Evolutionary conservation across 345 rosid species (phyloP).

Genomic region (Citrus maxima): DNA sequence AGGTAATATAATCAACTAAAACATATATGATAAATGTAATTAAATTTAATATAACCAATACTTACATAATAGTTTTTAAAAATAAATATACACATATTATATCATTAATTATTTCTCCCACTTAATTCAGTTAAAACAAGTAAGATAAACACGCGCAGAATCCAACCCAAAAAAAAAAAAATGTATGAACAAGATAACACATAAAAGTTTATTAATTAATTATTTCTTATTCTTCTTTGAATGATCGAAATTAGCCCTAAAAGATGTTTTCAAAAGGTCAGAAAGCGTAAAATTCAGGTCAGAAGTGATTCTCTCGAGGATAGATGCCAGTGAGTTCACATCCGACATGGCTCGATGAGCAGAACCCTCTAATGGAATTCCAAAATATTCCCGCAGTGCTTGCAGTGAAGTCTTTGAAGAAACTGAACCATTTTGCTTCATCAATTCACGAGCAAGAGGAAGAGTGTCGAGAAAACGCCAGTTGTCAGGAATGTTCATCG

Average conservation of each 20-base stretch:
- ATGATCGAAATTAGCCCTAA: background rate
- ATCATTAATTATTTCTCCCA: no score
- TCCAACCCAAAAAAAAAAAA: no score
- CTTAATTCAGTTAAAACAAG: no score
- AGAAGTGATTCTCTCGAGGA: constrained; percentile 6
- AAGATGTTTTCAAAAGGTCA: constrained; percentile 16
- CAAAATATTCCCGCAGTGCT: constrained; percentile 5
- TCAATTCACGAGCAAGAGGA: constrained; percentile 11
- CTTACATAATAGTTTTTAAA: accelerated
- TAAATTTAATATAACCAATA: no score
- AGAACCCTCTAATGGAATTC: constrained; percentile 1
- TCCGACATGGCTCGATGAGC: constrained; percentile 27
- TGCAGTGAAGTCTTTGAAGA: background rate
- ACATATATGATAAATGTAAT: accelerated
- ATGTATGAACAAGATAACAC: no score
- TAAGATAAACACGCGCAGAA: no score
- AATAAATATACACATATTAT: no score
- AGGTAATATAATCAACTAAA: no score
- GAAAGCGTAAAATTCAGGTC: constrained; percentile 10
- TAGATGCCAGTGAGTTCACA: constrained; percentile 8
- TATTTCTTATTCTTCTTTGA: background rate
- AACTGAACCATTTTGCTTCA: constrained; percentile 13
- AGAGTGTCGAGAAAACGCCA: constrained; percentile 22
- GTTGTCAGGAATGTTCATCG: constrained; percentile 1
- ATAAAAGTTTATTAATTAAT: no score